These are phyloP conservation scores for Fusarium globosum DNA, from an alignment of 2,329 filamentous ascomycete species.

Conservation along the genomic window DNA sequence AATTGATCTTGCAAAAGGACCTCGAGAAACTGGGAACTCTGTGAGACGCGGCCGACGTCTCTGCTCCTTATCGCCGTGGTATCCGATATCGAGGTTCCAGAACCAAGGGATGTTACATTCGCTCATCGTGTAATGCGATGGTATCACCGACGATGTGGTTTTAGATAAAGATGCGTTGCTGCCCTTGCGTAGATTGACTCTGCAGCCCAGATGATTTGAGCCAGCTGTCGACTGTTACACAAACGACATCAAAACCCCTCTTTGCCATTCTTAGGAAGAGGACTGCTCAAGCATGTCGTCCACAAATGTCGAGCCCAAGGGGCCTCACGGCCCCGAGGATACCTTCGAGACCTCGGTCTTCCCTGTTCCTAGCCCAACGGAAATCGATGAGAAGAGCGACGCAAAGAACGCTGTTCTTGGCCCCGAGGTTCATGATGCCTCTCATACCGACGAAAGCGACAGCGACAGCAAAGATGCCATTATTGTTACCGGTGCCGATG, in stretches of 20 bases:
- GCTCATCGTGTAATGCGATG: constrained; percentile 16
- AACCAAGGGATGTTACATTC: constrained; percentile 11
- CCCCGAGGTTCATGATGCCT: constrained; percentile 1
- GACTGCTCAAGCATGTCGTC: constrained; percentile 6
- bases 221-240: not conserved
- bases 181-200: not conserved
- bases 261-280: not conserved
- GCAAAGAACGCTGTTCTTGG: constrained; percentile 4
- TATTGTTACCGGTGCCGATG: constrained; percentile 64
- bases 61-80: constrained; percentile 4
- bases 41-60: not conserved
- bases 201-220: not conserved
- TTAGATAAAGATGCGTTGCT: constrained; percentile 7
- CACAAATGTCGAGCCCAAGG: constrained; percentile 7
- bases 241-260: not conserved
- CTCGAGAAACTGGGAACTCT: not conserved
- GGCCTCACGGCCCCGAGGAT: constrained; percentile 8
- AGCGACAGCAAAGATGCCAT: constrained; percentile 55
- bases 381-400: constrained; percentile 27
- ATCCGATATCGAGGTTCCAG: constrained; percentile 2
- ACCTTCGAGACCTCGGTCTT: constrained; percentile 30
- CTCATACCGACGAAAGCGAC: constrained; percentile 45
- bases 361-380: constrained; percentile 18
- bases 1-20: constrained; percentile 17
- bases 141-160: not conserved